Evolutionary conservation across 2,329 filamentous ascomycete genomes (phyloP).

Genomic region (Colletotrichum melonis): DNA sequence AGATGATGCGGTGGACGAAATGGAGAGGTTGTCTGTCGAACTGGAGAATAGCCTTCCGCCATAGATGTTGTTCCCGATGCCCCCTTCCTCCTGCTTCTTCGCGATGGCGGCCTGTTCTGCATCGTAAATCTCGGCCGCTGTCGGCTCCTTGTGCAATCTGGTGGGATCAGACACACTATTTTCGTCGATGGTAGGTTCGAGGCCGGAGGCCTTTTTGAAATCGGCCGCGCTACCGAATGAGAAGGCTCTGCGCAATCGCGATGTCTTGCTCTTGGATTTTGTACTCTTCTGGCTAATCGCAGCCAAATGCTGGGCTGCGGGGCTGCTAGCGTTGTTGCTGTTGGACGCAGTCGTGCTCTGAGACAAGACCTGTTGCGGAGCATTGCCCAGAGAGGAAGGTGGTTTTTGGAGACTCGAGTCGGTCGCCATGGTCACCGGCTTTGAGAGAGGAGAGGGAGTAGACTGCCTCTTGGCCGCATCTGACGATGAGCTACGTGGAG

Average conservation of each 20-base stretch:
- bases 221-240: constrained; percentile 97
- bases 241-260: constrained; percentile 87
- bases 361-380: constrained; percentile 47
- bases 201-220: constrained; percentile 76
- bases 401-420: constrained; percentile 60
- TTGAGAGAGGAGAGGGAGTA: constrained; percentile 80
- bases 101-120: constrained; percentile 93
- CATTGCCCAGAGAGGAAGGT: constrained; percentile 45
- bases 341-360: constrained; percentile 43
- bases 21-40: constrained; percentile 94
- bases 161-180: constrained; percentile 48
- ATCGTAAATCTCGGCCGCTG: constrained; percentile 75
- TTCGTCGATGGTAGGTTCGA: constrained; percentile 40
- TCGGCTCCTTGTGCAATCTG: constrained; percentile 75
- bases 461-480: constrained; percentile 74
- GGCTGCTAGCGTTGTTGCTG: constrained; percentile 62
- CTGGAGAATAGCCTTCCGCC: constrained; percentile 87
- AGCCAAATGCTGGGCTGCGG: constrained; percentile 85
- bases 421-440: constrained; percentile 72
- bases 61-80: constrained; percentile 94
- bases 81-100: constrained; percentile 89
- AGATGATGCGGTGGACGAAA: constrained; percentile 89
- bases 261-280: constrained; percentile 85
- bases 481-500: constrained; percentile 71
- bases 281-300: constrained; percentile 87